phyloP scores from a whole-genome alignment of 441 rosid genomes.

The Corymbia citriodora region DNA sequence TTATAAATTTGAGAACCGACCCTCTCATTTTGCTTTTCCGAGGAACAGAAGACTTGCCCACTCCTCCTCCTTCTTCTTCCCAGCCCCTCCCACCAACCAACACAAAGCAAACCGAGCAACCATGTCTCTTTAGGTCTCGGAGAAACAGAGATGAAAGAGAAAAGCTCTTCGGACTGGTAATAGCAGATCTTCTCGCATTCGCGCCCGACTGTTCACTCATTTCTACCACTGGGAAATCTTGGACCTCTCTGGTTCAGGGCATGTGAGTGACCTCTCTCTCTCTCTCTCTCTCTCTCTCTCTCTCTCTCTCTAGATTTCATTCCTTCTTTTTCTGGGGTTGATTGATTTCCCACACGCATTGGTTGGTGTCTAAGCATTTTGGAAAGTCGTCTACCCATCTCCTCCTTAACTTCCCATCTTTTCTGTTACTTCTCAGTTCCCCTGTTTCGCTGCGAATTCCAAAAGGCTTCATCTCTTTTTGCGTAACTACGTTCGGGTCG shows the following conservation, averaged over 20 bases:
- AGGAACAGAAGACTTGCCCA: slow-evolving; percentile 11
- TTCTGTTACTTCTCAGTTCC: not conserved
- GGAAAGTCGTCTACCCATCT: not conserved
- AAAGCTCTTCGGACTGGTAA: not conserved
- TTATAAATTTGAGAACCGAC: slow-evolving; percentile 27
- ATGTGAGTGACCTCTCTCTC: not conserved
- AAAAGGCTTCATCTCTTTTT: not conserved
- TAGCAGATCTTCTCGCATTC: not conserved
- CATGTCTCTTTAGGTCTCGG: not conserved
- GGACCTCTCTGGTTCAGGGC: not conserved
- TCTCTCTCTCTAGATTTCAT: not conserved
- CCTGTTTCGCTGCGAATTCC: not conserved
- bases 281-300: not conserved
- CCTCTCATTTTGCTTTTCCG: slow-evolving; percentile 18
- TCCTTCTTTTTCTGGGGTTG: not conserved
- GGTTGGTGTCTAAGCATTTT: not conserved
- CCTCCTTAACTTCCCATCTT: not conserved
- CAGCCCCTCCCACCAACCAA: not conserved
- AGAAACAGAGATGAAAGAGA: not conserved
- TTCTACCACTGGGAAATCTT: not conserved
- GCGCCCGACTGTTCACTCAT: not conserved
- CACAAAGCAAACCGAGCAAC: not conserved
- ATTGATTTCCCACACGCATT: not conserved
- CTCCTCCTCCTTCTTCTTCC: not conserved
- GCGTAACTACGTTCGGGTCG: not conserved